Percentiles rank a stretch among this genome's conserved stretches.
phyloP scores from a whole-genome alignment of 441 rosid species.

The Lepidium campestre region DNA sequence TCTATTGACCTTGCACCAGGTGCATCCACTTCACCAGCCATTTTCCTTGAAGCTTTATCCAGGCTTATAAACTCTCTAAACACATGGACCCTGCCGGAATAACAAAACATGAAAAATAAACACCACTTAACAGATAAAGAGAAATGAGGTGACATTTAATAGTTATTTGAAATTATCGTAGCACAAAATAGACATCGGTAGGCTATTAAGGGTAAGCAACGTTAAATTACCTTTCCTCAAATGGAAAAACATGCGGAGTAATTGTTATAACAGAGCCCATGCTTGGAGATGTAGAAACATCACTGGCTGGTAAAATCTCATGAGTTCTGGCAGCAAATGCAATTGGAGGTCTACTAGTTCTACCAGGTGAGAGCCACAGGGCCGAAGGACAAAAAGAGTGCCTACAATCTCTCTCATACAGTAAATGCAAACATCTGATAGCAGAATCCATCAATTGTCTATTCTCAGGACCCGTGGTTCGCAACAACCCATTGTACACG shows the following conservation, averaged over 20 bases:
- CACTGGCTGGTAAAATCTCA: slow-evolving; percentile 57
- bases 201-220: not conserved
- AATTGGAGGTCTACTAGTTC: slow-evolving; percentile 73
- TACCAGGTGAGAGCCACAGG: slow-evolving; percentile 97
- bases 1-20: slow-evolving; percentile 90
- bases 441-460: slow-evolving; percentile 83
- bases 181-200: slow-evolving; percentile 2
- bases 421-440: slow-evolving; percentile 83
- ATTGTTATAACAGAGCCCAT: slow-evolving; percentile 70
- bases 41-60: slow-evolving; percentile 88
- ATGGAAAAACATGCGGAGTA: slow-evolving; percentile 91
- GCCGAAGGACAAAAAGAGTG: slow-evolving; percentile 80
- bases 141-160: not conserved
- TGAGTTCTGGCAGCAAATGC: slow-evolving; percentile 91
- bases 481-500: slow-evolving; percentile 73
- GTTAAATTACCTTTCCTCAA: slow-evolving; percentile 80
- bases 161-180: not conserved
- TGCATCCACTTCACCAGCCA: slow-evolving; percentile 84
- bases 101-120: slow-evolving; percentile 24
- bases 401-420: slow-evolving; percentile 97
- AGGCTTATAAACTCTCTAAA: slow-evolving; percentile 89
- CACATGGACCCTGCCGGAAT: slow-evolving; percentile 77
- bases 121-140: slow-evolving; percentile 3
- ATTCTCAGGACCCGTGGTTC: slow-evolving; percentile 39
- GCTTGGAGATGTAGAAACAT: slow-evolving; percentile 42